A percentile compares a stretch with the other conserved stretches of the same genome.
phyloP scores from a whole-genome alignment of 2,329 filamentous ascomycete species.

The Talaromyces sp. region DNA sequence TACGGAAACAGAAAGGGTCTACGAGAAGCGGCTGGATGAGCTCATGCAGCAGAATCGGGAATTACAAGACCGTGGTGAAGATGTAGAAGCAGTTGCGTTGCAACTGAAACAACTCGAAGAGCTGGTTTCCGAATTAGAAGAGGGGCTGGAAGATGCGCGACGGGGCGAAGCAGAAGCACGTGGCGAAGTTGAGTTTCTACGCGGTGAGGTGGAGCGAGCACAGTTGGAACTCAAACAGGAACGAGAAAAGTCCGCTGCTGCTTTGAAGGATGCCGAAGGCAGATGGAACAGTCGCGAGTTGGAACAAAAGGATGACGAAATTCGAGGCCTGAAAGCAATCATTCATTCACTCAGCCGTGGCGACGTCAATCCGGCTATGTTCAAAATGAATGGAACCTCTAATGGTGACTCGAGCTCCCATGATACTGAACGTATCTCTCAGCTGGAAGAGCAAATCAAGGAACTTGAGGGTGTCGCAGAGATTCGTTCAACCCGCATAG shows the following conservation, averaged over 20 bases:
- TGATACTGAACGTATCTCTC: conserved; percentile 55
- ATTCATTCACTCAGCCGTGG: conserved; percentile 88
- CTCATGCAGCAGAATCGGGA: conserved; percentile 79
- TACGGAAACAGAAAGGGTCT: conserved; percentile 89
- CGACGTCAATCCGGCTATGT: conserved; percentile 29
- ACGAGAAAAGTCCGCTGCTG: conserved; percentile 71
- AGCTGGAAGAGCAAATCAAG: conserved; percentile 73
- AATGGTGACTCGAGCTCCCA: conserved; percentile 46
- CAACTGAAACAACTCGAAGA: conserved; percentile 96
- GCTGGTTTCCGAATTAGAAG: conserved; percentile 92
- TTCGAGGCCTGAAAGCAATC: conserved; percentile 92
- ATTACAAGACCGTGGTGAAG: conserved; percentile 74
- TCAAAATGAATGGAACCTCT: conserved; percentile 28
- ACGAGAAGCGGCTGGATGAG: conserved; percentile 60
- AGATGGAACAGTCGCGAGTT: conserved; percentile 63
- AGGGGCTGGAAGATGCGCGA: conserved; percentile 90
- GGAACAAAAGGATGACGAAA: conserved; percentile 95
- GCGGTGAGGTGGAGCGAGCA: conserved; percentile 90
- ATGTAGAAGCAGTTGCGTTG: conserved; percentile 84
- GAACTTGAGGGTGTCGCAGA: conserved; percentile 72
- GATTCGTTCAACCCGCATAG: conserved; percentile 68
- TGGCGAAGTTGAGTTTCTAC: conserved; percentile 90
- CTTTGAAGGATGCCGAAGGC: conserved; percentile 51
- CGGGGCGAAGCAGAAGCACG: conserved; percentile 92
- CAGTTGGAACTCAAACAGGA: conserved; percentile 83